Conservation (phyloP, 2,329 filamentous ascomycete species). For the Alternaria brassicae region DNA sequence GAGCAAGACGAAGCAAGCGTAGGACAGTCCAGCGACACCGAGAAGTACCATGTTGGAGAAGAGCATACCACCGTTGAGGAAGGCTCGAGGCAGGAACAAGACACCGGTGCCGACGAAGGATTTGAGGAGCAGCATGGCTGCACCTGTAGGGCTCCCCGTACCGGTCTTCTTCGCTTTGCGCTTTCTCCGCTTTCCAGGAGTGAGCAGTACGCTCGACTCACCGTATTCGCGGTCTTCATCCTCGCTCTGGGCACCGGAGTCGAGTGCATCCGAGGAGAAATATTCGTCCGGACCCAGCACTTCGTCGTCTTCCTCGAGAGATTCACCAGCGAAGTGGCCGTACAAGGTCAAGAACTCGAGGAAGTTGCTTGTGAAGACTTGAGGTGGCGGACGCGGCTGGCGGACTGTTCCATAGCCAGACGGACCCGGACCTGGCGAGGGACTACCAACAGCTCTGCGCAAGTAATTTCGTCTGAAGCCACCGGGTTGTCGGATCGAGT, state of each 20-base stretch:
- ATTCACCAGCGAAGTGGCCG: slow-evolving; percentile 96
- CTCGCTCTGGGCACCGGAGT: slow-evolving; percentile 61
- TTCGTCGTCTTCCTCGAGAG: slow-evolving; percentile 96
- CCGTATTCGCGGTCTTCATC: slow-evolving; percentile 76
- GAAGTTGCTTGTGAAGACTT: slow-evolving; percentile 82
- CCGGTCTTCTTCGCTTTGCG: slow-evolving; percentile 80
- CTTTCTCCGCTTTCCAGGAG: slow-evolving; percentile 70
- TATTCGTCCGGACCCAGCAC: slow-evolving; percentile 86
- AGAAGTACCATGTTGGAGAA: slow-evolving; percentile 95
- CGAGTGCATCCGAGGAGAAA: slow-evolving; percentile 79
- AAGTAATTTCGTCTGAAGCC: slow-evolving; percentile 93
- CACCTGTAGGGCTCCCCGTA: slow-evolving; percentile 78
- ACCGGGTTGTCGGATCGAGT: slow-evolving; percentile 89
- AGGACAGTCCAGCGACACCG: slow-evolving; percentile 83
- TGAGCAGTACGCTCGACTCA: slow-evolving; percentile 85
- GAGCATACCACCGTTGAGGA: slow-evolving; percentile 94
- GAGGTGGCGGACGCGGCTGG: slow-evolving; percentile 33
- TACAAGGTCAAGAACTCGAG: slow-evolving; percentile 95
- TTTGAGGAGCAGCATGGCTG: slow-evolving; percentile 86
- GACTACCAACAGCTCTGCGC: slow-evolving; percentile 74
- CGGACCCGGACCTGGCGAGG: slow-evolving; percentile 57
- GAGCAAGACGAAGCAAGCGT: slow-evolving; percentile 96
- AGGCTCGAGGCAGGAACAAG: slow-evolving; percentile 89
- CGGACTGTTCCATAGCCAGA: slow-evolving; percentile 51
- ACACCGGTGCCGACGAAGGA: slow-evolving; percentile 98